A percentile compares a stretch with the other conserved stretches of the same genome.
Evolutionary conservation across 192 early-diverging fungal genomes (phyloP).

Genomic region (Coemansia sp.): DNA sequence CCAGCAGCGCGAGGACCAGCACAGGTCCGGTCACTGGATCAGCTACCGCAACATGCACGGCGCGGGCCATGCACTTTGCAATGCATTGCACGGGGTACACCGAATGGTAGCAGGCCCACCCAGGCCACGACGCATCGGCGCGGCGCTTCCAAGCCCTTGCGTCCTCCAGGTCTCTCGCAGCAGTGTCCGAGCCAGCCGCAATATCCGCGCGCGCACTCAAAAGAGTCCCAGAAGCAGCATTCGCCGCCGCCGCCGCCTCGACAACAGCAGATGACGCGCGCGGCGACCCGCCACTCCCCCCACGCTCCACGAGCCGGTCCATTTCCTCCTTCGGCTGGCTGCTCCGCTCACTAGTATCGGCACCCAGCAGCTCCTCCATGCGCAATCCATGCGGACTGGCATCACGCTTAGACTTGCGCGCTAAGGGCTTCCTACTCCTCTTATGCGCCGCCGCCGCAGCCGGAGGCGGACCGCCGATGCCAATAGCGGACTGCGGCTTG

Average conservation of each 20-base stretch:
- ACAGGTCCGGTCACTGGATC: slow-evolving; percentile 12
- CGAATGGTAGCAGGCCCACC: slow-evolving; percentile 27
- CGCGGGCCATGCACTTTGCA: not conserved
- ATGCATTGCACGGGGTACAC: slow-evolving; percentile 20
- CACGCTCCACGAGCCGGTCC: too few relatives aligned
- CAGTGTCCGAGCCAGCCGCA: not conserved
- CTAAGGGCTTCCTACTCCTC: slow-evolving; percentile 7
- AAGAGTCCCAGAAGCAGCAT: not conserved
- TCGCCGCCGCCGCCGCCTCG: not conserved
- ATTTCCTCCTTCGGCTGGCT: not conserved
- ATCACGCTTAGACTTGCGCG: slow-evolving; percentile 20
- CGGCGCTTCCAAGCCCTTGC: slow-evolving; percentile 12
- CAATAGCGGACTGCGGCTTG: slow-evolving; percentile 16
- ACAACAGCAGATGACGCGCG: too few relatives aligned
- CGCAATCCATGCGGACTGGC: slow-evolving; percentile 47
- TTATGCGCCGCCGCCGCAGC: not conserved
- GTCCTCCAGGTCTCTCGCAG: not conserved
- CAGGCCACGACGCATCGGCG: slow-evolving; percentile 24
- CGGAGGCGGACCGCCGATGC: not conserved
- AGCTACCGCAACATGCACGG: not conserved
- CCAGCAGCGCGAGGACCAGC: slow-evolving; percentile 11
- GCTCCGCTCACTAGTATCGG: not conserved
- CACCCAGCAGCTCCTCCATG: slow-evolving; percentile 50
- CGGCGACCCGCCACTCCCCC: too few relatives aligned
- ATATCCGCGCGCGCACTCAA: not conserved